Evolutionary conservation across 1,284 basidiomycete species (phyloP).

Genomic region (Tetrapyrgos nigripes): DNA sequence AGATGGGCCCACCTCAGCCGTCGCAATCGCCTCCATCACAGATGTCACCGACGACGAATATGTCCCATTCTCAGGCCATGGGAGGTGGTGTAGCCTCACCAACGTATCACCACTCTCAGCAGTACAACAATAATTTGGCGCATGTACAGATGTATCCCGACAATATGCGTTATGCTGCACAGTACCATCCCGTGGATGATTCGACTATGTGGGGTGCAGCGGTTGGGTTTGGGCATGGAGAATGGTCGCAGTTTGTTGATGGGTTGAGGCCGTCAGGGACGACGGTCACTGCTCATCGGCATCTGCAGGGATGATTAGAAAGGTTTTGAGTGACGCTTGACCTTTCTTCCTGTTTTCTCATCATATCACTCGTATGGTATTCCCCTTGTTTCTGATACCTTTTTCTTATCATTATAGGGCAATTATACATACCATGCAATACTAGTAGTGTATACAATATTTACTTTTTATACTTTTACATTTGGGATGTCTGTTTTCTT

Average conservation of each 20-base stretch:
- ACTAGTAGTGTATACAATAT: not conserved
- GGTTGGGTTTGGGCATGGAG: constrained; percentile 64
- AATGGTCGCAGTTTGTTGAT: constrained; percentile 56
- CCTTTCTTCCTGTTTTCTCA: not conserved
- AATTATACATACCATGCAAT: too few relatives aligned
- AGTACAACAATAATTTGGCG: constrained; percentile 15
- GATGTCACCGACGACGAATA: constrained; percentile 29
- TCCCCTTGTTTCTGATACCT: not conserved
- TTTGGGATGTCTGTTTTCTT: not conserved
- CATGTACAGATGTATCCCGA: constrained; percentile 37
- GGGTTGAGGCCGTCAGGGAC: constrained; percentile 10
- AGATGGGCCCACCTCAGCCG: constrained; percentile 17
- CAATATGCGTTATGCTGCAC: constrained; percentile 33
- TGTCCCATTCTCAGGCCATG: constrained; percentile 12
- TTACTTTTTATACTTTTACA: not conserved
- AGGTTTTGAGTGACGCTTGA: not conserved
- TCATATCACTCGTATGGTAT: not conserved
- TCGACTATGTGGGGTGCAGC: constrained; percentile 64
- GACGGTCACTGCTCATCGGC: constrained; percentile 9
- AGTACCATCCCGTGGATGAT: constrained; percentile 54
- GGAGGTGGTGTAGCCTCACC: constrained; percentile 17
- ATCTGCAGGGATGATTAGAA: constrained; percentile 12
- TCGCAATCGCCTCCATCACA: constrained; percentile 40
- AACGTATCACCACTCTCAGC: constrained; percentile 17
- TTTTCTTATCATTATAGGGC: not conserved